A percentile compares a stretch with the other conserved stretches of the same genome.
Evolutionary conservation across 1,284 basidiomycete species (phyloP).

Genomic region (Cystobasidiaceae sp.): DNA sequence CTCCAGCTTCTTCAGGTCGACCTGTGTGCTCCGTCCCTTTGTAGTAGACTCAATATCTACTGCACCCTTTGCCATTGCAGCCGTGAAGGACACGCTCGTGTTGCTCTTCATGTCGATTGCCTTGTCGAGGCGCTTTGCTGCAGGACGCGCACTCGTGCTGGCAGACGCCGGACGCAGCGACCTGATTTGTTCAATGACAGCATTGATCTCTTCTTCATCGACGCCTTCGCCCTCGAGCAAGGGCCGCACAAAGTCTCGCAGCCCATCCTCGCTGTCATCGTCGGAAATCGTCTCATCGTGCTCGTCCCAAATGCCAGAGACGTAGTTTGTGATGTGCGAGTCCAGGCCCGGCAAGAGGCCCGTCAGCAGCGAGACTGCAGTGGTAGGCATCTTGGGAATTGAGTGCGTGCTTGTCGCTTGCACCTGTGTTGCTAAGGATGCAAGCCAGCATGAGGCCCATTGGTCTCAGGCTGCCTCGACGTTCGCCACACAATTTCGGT

Average conservation of each 20-base stretch:
- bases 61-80: conserved; percentile 65
- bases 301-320: conserved; percentile 22
- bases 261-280: conserved; percentile 51
- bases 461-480: too few relatives aligned
- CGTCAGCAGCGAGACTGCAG: conserved; percentile 23
- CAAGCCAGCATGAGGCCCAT: not conserved
- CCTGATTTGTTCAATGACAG: conserved; percentile 62
- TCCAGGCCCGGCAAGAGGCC: conserved; percentile 24
- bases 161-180: conserved; percentile 50
- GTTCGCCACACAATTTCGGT: not conserved
- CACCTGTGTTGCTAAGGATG: not conserved
- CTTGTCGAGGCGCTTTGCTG: conserved; percentile 74
- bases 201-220: conserved; percentile 60
- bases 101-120: conserved; percentile 89
- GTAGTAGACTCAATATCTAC: conserved; percentile 76
- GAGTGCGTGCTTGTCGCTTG: not conserved
- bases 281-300: conserved; percentile 12
- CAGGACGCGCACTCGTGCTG: conserved; percentile 47
- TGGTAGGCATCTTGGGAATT: conserved; percentile 9
- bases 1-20: conserved; percentile 96
- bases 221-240: conserved; percentile 54
- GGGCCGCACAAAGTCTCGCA: conserved; percentile 36
- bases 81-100: conserved; percentile 71
- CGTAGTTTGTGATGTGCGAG: conserved; percentile 24
- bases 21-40: conserved; percentile 71